Evolutionary conservation across 495 filamentous ascomycete genomes (phyloP).

Genomic region (Hypoxylon rickii): DNA sequence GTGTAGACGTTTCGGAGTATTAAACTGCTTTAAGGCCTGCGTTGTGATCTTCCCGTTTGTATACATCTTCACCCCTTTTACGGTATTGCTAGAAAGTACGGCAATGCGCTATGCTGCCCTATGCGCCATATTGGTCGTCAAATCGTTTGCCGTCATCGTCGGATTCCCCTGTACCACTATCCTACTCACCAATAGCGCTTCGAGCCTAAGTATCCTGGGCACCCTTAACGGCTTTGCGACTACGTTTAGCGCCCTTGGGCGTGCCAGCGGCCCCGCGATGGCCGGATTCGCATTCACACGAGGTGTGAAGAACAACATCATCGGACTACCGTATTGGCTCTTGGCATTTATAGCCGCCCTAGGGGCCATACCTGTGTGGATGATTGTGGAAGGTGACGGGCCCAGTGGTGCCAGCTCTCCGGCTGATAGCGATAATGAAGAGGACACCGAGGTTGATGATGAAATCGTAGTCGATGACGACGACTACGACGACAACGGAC

Average conservation of each 20-base stretch:
- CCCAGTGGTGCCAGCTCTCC: constrained; percentile 50
- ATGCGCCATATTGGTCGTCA: constrained; percentile 64
- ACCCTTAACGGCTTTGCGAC: constrained; percentile 90
- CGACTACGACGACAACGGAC: constrained; percentile 19
- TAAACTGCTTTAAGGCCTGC: constrained; percentile 67
- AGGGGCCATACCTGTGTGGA: constrained; percentile 69
- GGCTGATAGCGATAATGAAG: constrained; percentile 46
- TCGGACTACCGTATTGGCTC: constrained; percentile 81
- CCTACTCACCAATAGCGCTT: constrained; percentile 83
- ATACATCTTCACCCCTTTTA: constrained; percentile 76
- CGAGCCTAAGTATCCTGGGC: constrained; percentile 73
- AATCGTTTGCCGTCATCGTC: constrained; percentile 73
- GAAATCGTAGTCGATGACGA: constrained; percentile 12
- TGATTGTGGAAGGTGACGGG: constrained; percentile 76
- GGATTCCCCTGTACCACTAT: constrained; percentile 89
- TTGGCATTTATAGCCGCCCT: constrained; percentile 61
- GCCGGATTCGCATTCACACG: constrained; percentile 68
- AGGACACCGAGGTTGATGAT: constrained; percentile 26
- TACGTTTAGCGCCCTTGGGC: constrained; percentile 74
- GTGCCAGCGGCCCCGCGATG: constrained; percentile 75
- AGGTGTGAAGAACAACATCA: constrained; percentile 71
- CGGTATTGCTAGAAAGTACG: constrained; percentile 59
- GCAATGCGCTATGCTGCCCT: constrained; percentile 51
- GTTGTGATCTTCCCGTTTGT: constrained; percentile 67
- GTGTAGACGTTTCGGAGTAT: constrained; percentile 69